These are phyloP conservation scores for Scedosporium boydii DNA, from an alignment of 2,329 filamentous ascomycete species.

Conservation along the genomic window DNA sequence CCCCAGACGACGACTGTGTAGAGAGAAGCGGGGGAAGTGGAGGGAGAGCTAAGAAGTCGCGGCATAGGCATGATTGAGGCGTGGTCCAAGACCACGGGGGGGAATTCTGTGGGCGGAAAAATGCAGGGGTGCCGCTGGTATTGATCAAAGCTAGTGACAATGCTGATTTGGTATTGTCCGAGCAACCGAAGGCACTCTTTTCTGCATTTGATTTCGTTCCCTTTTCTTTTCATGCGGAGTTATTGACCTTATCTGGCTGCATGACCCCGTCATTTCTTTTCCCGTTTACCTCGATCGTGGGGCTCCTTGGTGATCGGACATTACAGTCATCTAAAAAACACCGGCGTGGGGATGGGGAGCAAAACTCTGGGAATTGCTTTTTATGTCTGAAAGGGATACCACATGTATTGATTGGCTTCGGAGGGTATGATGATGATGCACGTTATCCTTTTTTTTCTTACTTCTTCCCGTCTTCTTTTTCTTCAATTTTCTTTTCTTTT, in stretches of 20 bases:
- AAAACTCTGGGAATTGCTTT: background rate
- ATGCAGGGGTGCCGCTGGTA: background rate
- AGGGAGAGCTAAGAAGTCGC: background rate
- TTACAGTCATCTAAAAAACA: background rate
- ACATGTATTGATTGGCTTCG: background rate
- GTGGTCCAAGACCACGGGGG: background rate
- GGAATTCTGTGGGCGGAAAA: background rate
- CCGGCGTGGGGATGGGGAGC: background rate
- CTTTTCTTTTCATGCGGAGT: background rate
- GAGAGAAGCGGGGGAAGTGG: background rate
- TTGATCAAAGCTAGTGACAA: background rate
- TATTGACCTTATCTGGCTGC: background rate
- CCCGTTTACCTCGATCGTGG: too few species aligned
- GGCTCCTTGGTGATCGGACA: background rate
- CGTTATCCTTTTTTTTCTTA: too few species aligned
- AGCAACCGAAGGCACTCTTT: background rate
- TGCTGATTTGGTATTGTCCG: background rate
- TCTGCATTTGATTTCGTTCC: background rate
- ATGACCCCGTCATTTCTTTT: background rate
- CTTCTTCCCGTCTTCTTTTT: background rate
- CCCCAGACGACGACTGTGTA: constrained; percentile 25
- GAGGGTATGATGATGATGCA: too few species aligned
- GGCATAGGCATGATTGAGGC: background rate
- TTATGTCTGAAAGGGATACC: background rate
- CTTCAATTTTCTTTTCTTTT: background rate